Conservation (phyloP, 257 asterid species). For the Solanum lignicaule region DNA sequence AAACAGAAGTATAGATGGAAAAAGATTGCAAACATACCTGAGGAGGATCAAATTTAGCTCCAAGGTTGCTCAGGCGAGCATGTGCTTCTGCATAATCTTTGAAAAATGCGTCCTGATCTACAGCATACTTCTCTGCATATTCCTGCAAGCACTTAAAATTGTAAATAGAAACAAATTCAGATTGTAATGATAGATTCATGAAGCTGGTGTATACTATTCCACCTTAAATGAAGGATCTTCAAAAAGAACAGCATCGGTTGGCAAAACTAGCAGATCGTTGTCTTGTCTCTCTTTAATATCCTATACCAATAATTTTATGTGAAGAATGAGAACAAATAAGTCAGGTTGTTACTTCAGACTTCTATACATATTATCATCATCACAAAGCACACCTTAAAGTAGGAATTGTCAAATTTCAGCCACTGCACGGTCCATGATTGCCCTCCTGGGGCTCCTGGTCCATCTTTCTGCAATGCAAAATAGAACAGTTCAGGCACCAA, state of each 20-base stretch:
- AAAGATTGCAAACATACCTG: slow-evolving; percentile 39
- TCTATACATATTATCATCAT: not conserved
- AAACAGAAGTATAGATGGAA: not conserved
- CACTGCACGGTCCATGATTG: slow-evolving; percentile 96
- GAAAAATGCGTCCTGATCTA: slow-evolving; percentile 74
- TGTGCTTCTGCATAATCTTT: slow-evolving; percentile 93
- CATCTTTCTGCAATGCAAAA: slow-evolving; percentile 71
- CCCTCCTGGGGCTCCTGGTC: slow-evolving; percentile 99
- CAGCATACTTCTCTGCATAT: slow-evolving; percentile 91
- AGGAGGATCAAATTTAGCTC: slow-evolving; percentile 94
- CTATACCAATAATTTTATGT: slow-evolving; percentile 23
- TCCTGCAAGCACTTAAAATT: slow-evolving; percentile 26
- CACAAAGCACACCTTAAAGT: slow-evolving; percentile 73
- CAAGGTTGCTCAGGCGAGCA: slow-evolving; percentile 92
- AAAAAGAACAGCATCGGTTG: slow-evolving; percentile 88
- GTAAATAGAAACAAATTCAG: not conserved
- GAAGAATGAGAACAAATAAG: slow-evolving; percentile 4
- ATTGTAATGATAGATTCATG: not conserved
- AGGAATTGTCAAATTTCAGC: slow-evolving; percentile 93
- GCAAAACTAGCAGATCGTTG: slow-evolving; percentile 82
- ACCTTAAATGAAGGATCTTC: slow-evolving; percentile 99
- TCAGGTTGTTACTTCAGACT: not conserved
- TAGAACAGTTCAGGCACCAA: not conserved
- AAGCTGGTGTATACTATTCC: slow-evolving; percentile 1
- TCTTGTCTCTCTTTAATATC: slow-evolving; percentile 79